These are phyloP conservation scores for Acarospora socialis DNA, from an alignment of 2,329 filamentous ascomycete species.

Conservation along the genomic window DNA sequence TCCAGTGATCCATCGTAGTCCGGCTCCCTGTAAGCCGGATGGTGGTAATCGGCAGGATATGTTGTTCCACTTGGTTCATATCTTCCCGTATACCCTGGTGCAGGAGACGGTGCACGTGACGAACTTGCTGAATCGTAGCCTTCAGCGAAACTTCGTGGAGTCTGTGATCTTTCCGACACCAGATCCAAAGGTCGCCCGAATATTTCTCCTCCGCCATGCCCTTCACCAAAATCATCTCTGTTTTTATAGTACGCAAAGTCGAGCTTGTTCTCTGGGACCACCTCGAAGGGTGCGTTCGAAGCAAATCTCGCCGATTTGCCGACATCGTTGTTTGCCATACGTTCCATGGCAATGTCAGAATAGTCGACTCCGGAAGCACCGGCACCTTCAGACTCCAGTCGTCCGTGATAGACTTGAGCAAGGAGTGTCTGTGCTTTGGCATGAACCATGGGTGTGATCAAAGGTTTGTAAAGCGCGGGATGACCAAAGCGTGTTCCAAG, in stretches of 20 bases:
- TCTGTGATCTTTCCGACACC: constrained; percentile 31
- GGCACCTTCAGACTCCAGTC: constrained; percentile 52
- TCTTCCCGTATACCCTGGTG: constrained; percentile 18
- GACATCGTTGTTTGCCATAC: constrained; percentile 51
- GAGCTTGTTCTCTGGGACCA: constrained; percentile 72
- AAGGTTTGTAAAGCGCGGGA: constrained; percentile 72
- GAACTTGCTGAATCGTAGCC: constrained; percentile 8
- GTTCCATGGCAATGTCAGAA: constrained; percentile 55
- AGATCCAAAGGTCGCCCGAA: constrained; percentile 32
- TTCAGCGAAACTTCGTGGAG: constrained; percentile 22
- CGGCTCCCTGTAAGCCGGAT: constrained; percentile 25
- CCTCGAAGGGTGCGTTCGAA: constrained; percentile 51
- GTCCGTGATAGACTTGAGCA: constrained; percentile 71
- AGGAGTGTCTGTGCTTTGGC: constrained; percentile 78
- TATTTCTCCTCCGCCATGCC: constrained; percentile 66
- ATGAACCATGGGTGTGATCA: constrained; percentile 92
- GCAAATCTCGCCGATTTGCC: constrained; percentile 32
- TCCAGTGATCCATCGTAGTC: constrained; percentile 18
- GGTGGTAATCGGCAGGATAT: constrained; percentile 17
- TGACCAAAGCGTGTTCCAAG: constrained; percentile 73
- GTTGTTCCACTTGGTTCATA: constrained; percentile 15
- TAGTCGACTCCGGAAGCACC: constrained; percentile 26
- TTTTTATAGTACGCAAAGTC: constrained; percentile 91
- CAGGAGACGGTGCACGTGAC: constrained; percentile 26
- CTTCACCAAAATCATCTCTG: constrained; percentile 71